phyloP scores from a whole-genome alignment of 805 yeast genomes.

The Kodamaea hsintzibuensis region DNA sequence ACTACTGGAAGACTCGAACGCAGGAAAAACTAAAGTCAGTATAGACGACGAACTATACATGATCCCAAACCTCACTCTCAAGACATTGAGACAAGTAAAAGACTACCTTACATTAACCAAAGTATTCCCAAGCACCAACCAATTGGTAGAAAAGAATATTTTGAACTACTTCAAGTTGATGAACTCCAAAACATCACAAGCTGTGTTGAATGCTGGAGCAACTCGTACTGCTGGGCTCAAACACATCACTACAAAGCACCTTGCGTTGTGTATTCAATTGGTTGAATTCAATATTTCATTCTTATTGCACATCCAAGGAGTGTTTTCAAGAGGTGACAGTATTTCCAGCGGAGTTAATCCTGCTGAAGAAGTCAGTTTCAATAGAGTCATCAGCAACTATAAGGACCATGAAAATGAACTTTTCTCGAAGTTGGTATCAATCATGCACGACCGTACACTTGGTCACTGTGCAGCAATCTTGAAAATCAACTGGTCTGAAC shows the following conservation, averaged over 20 bases:
- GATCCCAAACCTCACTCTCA: conserved; percentile 30
- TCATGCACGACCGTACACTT: conserved; percentile 65
- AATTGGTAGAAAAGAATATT: conserved; percentile 45
- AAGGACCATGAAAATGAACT: conserved; percentile 65
- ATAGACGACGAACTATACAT: conserved; percentile 25
- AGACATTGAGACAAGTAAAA: conserved; percentile 33
- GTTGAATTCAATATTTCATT: conserved; percentile 47
- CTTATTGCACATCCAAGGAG: conserved; percentile 28
- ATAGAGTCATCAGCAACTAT: conserved; percentile 38
- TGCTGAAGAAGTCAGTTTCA: conserved; percentile 29
- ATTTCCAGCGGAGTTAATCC: neutral
- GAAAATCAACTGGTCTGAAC: conserved; percentile 51
- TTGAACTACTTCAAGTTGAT: conserved; percentile 45
- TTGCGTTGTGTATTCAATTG: conserved; percentile 68
- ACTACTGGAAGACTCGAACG: neutral
- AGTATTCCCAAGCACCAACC: conserved; percentile 51
- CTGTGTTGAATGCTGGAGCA: conserved; percentile 75
- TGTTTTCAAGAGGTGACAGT: conserved; percentile 10
- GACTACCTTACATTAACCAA: conserved; percentile 58
- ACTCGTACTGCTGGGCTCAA: conserved; percentile 70
- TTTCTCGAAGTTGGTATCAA: conserved; percentile 61
- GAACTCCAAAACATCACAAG: conserved; percentile 56
- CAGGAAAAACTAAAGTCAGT: conserved; percentile 8
- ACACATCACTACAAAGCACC: conserved; percentile 72
- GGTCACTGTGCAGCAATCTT: conserved; percentile 51